Evolutionary conservation across 2,329 filamentous ascomycete genomes (phyloP).

Genomic region (Aspergillus latus): DNA sequence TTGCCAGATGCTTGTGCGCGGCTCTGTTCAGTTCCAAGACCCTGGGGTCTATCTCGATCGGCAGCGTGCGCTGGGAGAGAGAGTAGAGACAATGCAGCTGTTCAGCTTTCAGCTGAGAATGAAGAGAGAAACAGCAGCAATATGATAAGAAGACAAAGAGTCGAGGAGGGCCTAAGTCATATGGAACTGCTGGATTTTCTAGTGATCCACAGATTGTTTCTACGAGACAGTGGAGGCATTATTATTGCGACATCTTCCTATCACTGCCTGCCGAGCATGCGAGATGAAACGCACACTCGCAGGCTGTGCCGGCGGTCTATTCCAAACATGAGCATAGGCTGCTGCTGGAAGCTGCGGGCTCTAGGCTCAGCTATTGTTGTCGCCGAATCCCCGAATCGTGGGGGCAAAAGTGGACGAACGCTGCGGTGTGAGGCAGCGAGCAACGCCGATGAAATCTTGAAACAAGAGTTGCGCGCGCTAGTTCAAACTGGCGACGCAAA

Average conservation of each 20-base stretch:
- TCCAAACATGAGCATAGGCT: slow-evolving; percentile 1
- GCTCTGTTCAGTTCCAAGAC: not conserved
- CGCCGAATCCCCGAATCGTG: not conserved
- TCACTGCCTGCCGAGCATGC: slow-evolving; percentile 11
- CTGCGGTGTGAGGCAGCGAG: not conserved
- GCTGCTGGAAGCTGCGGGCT: slow-evolving; percentile 6
- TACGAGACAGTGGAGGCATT: slow-evolving; percentile 19
- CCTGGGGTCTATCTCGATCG: slow-evolving; percentile 3
- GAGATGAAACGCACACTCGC: slow-evolving; percentile 8
- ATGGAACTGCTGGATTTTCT: slow-evolving; percentile 1
- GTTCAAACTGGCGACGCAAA: slow-evolving; percentile 12
- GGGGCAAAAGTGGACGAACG: not conserved
- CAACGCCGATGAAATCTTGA: slow-evolving; percentile 26
- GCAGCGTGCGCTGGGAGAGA: slow-evolving; percentile 1
- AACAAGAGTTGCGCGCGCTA: slow-evolving; percentile 18
- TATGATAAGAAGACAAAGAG: not conserved
- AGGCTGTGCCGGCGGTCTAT: slow-evolving; percentile 4
- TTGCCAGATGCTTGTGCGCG: not conserved
- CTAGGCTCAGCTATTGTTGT: not conserved
- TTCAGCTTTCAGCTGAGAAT: slow-evolving; percentile 2
- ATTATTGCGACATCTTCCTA: slow-evolving; percentile 13
- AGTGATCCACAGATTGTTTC: slow-evolving; percentile 15
- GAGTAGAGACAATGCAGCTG: not conserved
- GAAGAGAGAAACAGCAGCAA: slow-evolving; percentile 5
- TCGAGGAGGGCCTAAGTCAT: not conserved